These are phyloP conservation scores for Plectosphaerella sp. DNA, from an alignment of 2,329 filamentous ascomycete genomes.

Conservation along the genomic window DNA sequence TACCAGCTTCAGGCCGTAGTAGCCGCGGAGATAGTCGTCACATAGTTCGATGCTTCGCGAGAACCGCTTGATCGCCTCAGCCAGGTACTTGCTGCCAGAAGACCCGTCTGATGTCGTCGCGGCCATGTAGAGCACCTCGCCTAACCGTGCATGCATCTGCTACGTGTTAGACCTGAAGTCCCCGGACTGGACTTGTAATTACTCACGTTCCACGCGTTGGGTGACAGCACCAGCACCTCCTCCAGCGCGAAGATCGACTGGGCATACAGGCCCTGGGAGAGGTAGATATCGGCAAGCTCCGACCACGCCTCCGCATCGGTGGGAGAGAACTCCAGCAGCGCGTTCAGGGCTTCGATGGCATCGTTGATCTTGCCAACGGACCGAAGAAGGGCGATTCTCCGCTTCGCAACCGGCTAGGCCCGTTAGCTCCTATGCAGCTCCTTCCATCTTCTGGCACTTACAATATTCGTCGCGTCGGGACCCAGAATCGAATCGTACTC, in stretches of 20 bases:
- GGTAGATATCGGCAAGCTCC: conserved; percentile 84
- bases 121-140: conserved; percentile 76
- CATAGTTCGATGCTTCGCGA: conserved; percentile 90
- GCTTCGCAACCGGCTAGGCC: conserved; percentile 73
- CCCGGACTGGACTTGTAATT: background rate
- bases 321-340: conserved; percentile 76
- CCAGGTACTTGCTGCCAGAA: conserved; percentile 47
- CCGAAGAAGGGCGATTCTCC: conserved; percentile 73
- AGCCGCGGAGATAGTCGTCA: conserved; percentile 85
- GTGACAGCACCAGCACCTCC: conserved; percentile 79
- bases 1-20: conserved; percentile 84
- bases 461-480: conserved; percentile 74
- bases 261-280: conserved; percentile 69
- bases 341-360: conserved; percentile 68
- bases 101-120: conserved; percentile 39
- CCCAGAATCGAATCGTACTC: conserved; percentile 74
- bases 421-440: conserved; percentile 19
- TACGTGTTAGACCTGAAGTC: conserved; percentile 2
- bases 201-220: conserved; percentile 92
- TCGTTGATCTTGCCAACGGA: conserved; percentile 67
- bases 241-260: conserved; percentile 88
- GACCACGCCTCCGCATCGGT: conserved; percentile 93
- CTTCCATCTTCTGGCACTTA: conserved; percentile 34
- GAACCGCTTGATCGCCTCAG: conserved; percentile 78
- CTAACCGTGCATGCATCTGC: conserved; percentile 83